Evolutionary conservation across 2,329 filamentous ascomycete genomes (phyloP).

Genomic region (Fusarium luffae): DNA sequence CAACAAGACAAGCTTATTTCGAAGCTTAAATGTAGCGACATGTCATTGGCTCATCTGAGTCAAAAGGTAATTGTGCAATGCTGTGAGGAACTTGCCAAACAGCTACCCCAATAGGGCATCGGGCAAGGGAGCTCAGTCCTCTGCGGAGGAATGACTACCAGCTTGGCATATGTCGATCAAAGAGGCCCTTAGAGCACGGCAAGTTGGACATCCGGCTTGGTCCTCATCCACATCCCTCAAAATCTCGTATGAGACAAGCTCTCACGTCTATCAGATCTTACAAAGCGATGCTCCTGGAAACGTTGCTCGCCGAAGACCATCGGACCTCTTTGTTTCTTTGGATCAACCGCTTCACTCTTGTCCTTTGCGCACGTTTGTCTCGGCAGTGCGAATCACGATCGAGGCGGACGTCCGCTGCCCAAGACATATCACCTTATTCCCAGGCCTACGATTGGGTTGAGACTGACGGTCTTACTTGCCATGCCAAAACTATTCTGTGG

Average conservation of each 20-base stretch:
- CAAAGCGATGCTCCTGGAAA: constrained; percentile 2
- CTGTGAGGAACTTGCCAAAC: background rate
- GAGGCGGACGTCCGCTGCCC: background rate
- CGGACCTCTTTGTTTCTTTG: constrained; percentile 12
- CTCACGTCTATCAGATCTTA: constrained; percentile 4
- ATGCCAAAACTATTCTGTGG: background rate
- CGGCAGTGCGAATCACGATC: background rate
- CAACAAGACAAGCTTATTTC: constrained; percentile 44
- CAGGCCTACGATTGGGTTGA: background rate
- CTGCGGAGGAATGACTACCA: constrained; percentile 17
- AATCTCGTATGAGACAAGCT: constrained; percentile 9
- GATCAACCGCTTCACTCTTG: background rate
- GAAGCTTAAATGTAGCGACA: constrained; percentile 36
- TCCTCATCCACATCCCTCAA: constrained; percentile 3
- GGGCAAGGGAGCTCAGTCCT: constrained; percentile 9
- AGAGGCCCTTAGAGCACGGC: constrained; percentile 15
- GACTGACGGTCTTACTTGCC: background rate
- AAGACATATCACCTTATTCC: background rate
- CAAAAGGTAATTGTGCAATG: constrained; percentile 3
- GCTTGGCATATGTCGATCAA: constrained; percentile 39
- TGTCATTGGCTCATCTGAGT: constrained; percentile 14
- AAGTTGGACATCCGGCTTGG: constrained; percentile 42
- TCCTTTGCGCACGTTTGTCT: background rate
- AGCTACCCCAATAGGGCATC: background rate
- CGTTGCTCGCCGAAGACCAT: constrained; percentile 22